Evolutionary conservation across 352 stramenopile species (phyloP).

Genomic region (Globisporangium lucens): DNA sequence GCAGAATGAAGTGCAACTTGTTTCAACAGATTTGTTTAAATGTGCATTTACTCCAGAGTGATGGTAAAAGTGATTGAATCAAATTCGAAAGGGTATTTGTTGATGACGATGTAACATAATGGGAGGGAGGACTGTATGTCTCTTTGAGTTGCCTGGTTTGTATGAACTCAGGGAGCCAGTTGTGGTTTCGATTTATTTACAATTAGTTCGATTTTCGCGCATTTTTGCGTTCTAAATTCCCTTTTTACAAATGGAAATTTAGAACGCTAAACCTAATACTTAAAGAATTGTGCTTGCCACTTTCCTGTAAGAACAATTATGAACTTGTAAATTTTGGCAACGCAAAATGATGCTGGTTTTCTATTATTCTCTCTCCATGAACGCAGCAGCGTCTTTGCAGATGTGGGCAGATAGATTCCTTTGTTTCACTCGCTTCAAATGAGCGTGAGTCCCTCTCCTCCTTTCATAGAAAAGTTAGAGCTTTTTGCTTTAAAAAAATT

Average conservation of each 20-base stretch:
- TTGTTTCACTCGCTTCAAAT: neutral
- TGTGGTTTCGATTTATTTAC: neutral
- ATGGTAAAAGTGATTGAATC: no score
- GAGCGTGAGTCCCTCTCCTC: no score
- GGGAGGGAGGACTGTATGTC: no score
- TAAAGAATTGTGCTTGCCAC: no score
- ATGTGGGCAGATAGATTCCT: conserved; percentile 2
- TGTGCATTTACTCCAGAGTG: no score
- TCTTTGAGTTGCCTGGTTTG: neutral
- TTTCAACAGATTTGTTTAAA: no score
- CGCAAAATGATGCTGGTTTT: neutral
- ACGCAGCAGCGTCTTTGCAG: neutral
- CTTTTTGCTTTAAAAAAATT: neutral
- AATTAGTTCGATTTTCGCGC: neutral
- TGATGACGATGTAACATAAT: no score
- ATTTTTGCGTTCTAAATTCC: neutral
- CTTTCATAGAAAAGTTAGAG: conserved; percentile 2
- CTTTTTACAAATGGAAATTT: neutral
- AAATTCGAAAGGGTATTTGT: no score
- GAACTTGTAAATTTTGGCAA: neutral
- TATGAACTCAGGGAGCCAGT: neutral
- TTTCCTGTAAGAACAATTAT: neutral
- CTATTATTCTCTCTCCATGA: neutral
- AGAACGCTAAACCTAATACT: no score
- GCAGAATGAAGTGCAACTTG: no score